Percentiles rank a stretch among this genome's conserved stretches.
Conservation (phyloP, 169 alveolate genomes). For the Eimeria zaria region DNA sequence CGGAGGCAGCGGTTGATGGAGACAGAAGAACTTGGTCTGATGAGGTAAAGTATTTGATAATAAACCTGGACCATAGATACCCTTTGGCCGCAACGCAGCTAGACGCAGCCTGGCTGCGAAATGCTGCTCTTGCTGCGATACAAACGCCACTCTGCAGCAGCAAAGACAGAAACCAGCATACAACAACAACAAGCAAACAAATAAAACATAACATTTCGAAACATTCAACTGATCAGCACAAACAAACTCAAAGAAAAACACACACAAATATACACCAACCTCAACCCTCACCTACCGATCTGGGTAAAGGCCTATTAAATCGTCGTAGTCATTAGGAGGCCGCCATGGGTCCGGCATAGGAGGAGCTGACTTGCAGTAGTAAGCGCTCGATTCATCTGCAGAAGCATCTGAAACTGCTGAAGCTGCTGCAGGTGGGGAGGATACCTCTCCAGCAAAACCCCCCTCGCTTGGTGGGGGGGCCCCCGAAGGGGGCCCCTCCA, state of each 20-base stretch:
- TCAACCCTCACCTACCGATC: neutral
- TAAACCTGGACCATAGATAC: conserved; percentile 47
- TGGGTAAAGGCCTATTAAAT: conserved; percentile 19
- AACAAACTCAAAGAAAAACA: too few relatives aligned
- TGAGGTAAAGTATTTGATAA: conserved; percentile 47
- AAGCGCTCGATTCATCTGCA: neutral
- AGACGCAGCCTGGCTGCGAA: conserved; percentile 20
- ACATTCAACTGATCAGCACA: too few relatives aligned
- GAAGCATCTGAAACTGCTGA: neutral
- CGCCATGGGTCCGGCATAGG: conserved; percentile 77
- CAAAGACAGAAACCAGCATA: neutral
- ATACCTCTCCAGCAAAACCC: neutral
- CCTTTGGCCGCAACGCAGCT: conserved; percentile 41
- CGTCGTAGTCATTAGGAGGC: conserved; percentile 56
- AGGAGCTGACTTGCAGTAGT: conserved; percentile 51
- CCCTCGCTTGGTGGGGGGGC: neutral
- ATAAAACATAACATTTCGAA: neutral
- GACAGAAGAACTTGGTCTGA: conserved; percentile 50
- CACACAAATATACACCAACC: neutral
- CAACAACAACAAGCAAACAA: neutral
- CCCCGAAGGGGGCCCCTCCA: conserved; percentile 51
- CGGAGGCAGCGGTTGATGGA: conserved; percentile 67
- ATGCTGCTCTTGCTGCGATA: conserved; percentile 56
- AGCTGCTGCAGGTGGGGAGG: neutral
- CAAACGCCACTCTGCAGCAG: conserved; percentile 15